Base-by-base conservation (phyloP, 257 asterid genomes). In the Paulownia fortunei region DNA sequence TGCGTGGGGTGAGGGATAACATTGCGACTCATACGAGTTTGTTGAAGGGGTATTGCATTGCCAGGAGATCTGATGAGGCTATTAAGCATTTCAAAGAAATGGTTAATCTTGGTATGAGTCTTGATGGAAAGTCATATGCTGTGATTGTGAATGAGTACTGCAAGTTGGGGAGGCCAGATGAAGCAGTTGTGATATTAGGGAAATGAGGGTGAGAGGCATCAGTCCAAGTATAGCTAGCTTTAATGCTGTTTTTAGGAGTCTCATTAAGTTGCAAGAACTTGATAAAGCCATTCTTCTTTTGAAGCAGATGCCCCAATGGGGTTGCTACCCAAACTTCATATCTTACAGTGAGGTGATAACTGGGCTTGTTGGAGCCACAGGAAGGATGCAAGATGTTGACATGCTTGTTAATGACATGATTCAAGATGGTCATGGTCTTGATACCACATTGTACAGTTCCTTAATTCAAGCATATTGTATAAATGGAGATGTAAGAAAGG, bases 21-120 rank as follows among this genome's bases (percentile, higher is more conserved):
- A n/a, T 86, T 7, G 82, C 55, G 0, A 80, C 87, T 12, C 88
- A 84, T 59, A 88, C 90, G 36, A 74, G 86, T 81, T 78, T 88
- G 78, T 52, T 88, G 76, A 88, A 78, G 83, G 92, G 92, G 27
- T 86, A 86, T 69, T 84, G 87, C 69, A 47, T 69, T 46, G 88
- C 81, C 0, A 84, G 87, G 37, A 86, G 86, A 78, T 82, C 88
- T 0, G 71, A 72, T 23, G 92, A 88, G 46, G 92, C 90, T 2
- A 82, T 88, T 74, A 47, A 36, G 5, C 81, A 78, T 80, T 88
- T 88, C 73, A 84, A 84, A 76, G 87, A 86, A 77, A 86, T 88
- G 86, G 52, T 67, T 49, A 55, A 54, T 26, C 78, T 72, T 42
- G 89, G 88, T 1, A 80, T 86, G 86, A 78, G 46, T 52, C 80